A percentile compares a stretch with the other conserved stretches of the same genome.
Evolutionary conservation across 192 early-diverging fungal species (phyloP).

Genomic region (Linnemannia hyalina): DNA sequence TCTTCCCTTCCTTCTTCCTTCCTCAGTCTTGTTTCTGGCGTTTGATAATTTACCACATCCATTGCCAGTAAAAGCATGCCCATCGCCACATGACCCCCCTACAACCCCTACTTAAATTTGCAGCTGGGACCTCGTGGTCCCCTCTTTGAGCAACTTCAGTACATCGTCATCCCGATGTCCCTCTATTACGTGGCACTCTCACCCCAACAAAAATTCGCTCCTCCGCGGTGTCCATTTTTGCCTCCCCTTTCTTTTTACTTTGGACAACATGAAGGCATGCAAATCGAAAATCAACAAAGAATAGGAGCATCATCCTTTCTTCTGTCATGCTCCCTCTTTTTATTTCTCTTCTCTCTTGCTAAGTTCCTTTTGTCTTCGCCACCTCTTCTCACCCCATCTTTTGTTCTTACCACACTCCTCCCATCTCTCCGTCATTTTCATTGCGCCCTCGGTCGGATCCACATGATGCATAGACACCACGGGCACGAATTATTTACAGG

Average conservation of each 20-base stretch:
- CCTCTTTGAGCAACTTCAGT: not conserved
- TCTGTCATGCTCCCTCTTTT: not conserved
- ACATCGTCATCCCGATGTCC: not conserved
- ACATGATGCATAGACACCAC: no score
- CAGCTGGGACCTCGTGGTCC: not conserved
- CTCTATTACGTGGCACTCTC: not conserved
- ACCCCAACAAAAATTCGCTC: constrained; percentile 1
- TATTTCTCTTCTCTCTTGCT: not conserved
- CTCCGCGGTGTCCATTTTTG: not conserved
- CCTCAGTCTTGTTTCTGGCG: not conserved
- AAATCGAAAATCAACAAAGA: not conserved
- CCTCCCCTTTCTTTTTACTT: not conserved
- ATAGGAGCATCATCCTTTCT: not conserved
- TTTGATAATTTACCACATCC: not conserved
- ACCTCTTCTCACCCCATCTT: not conserved
- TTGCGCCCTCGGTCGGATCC: not conserved
- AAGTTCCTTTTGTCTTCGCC: not conserved
- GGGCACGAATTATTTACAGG: no score
- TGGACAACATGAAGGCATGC: constrained; percentile 1
- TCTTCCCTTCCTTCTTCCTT: not conserved
- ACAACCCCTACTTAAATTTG: not conserved
- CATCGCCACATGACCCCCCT: not conserved
- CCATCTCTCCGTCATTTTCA: not conserved
- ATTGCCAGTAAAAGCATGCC: not conserved
- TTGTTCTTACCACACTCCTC: not conserved